These are phyloP conservation scores for Sporothrix brunneoviolacea DNA, from an alignment of 2,329 filamentous ascomycete species.

Conservation along the genomic window DNA sequence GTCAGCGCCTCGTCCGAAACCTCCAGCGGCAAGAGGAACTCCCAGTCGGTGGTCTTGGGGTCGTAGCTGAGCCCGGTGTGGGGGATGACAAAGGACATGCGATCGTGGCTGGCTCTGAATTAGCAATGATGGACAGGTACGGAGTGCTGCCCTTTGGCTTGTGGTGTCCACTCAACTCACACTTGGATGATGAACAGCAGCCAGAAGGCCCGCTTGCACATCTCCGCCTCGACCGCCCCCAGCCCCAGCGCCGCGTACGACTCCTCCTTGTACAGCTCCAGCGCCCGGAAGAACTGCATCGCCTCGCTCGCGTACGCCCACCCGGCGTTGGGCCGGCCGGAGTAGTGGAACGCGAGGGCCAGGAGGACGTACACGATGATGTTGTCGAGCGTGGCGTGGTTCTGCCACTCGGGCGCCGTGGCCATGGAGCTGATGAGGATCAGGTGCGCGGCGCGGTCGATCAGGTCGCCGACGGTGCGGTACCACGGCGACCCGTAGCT, in stretches of 20 bases:
- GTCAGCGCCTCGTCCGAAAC: conserved; percentile 16
- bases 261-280: conserved; percentile 4
- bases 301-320: conserved; percentile 4
- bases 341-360: conserved; percentile 6
- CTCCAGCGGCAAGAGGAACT: conserved; percentile 20
- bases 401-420: background rate
- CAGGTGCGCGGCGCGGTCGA: conserved; percentile 7
- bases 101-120: conserved; percentile 19
- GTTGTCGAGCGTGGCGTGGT: background rate
- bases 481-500: conserved; percentile 12
- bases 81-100: conserved; percentile 17
- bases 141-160: too few species aligned
- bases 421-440: conserved; percentile 5
- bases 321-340: background rate
- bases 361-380: conserved; percentile 4
- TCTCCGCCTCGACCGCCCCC: conserved; percentile 16
- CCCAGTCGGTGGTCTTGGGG: conserved; percentile 20
- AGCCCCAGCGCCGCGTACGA: background rate
- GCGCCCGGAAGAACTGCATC: conserved; percentile 1
- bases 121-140: too few species aligned
- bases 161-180: too few species aligned
- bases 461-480: background rate
- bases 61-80: conserved; percentile 20
- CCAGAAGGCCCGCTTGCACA: conserved; percentile 23
- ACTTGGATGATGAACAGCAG: conserved; percentile 22